Conservation (phyloP, 352 stramenopile species). For the Phytopythium oedochilum region DNA sequence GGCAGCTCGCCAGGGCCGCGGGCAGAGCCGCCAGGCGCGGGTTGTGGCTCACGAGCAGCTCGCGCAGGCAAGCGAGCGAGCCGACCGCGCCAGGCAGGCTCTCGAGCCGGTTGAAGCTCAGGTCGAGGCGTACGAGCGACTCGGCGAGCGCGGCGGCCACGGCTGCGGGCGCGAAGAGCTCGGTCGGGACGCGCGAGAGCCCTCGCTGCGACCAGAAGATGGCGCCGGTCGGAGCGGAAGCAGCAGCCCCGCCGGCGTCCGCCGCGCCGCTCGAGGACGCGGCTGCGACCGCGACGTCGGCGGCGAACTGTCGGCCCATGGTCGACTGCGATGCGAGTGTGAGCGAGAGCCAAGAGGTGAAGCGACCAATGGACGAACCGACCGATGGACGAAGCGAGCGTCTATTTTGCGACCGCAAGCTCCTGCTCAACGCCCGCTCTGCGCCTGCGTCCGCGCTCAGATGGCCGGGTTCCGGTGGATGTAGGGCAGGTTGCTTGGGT, state of each 20-base stretch:
- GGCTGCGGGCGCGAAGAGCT: constrained; percentile 21
- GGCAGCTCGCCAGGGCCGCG: constrained; percentile 48
- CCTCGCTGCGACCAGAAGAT: constrained; percentile 22
- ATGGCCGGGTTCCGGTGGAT: constrained; percentile 93
- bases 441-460: constrained; percentile 16
- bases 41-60: constrained; percentile 87
- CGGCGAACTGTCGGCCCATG: constrained; percentile 33
- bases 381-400: too few relatives aligned
- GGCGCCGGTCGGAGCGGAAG: background rate
- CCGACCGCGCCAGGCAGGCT: constrained; percentile 53
- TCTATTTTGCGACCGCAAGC: too few relatives aligned
- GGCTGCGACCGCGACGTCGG: constrained; percentile 47
- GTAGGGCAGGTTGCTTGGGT: constrained; percentile 91
- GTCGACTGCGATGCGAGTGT: background rate
- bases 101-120: constrained; percentile 76
- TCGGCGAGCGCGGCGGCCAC: constrained; percentile 19
- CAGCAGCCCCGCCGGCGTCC: background rate
- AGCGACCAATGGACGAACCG: too few relatives aligned
- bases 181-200: constrained; percentile 32
- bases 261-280: background rate
- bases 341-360: too few relatives aligned
- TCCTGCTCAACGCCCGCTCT: too few relatives aligned
- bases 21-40: constrained; percentile 51
- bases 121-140: constrained; percentile 63
- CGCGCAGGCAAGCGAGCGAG: constrained; percentile 47